A percentile compares a stretch with the other conserved stretches of the same genome.
Evolutionary conservation across 805 yeast species (phyloP).

Genomic region (Zygoascus tannicola): DNA sequence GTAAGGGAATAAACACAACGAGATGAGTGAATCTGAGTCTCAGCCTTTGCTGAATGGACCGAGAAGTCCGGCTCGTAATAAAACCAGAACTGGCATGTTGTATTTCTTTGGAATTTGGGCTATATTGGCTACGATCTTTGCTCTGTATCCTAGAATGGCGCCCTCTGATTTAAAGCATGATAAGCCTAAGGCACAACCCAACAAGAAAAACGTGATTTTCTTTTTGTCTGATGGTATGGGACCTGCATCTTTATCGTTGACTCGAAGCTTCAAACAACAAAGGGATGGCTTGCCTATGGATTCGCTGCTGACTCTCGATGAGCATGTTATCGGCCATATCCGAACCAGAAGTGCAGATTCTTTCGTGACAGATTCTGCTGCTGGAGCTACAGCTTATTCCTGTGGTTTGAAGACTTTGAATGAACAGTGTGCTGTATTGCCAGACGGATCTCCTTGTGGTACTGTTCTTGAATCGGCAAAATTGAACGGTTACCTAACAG

Average conservation of each 20-base stretch:
- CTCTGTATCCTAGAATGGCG: not conserved
- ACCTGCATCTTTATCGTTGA: slow-evolving; percentile 72
- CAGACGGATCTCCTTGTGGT: slow-evolving; percentile 67
- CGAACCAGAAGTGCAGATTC: slow-evolving; percentile 74
- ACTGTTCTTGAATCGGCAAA: slow-evolving; percentile 84
- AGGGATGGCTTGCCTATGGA: slow-evolving; percentile 44
- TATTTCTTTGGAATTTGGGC: not conserved
- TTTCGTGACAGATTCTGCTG: slow-evolving; percentile 88
- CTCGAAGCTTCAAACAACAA: slow-evolving; percentile 65
- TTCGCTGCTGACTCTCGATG: slow-evolving; percentile 54
- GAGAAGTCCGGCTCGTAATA: not conserved
- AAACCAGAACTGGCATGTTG: not conserved
- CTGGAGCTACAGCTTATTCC: slow-evolving; percentile 92
- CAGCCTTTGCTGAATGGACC: not conserved
- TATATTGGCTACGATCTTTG: not conserved
- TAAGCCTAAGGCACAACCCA: not conserved
- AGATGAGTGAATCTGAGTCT: too few species aligned
- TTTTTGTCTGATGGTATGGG: slow-evolving; percentile 97
- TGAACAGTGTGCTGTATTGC: slow-evolving; percentile 84
- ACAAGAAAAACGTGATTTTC: slow-evolving; percentile 68
- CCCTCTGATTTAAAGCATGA: too few species aligned
- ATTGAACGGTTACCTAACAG: slow-evolving; percentile 69
- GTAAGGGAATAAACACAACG: too few species aligned
- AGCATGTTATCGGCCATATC: slow-evolving; percentile 68
- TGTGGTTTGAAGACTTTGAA: slow-evolving; percentile 79